Conservation (phyloP, 768 basidiomycete species). For the Asterophora parasitica region DNA sequence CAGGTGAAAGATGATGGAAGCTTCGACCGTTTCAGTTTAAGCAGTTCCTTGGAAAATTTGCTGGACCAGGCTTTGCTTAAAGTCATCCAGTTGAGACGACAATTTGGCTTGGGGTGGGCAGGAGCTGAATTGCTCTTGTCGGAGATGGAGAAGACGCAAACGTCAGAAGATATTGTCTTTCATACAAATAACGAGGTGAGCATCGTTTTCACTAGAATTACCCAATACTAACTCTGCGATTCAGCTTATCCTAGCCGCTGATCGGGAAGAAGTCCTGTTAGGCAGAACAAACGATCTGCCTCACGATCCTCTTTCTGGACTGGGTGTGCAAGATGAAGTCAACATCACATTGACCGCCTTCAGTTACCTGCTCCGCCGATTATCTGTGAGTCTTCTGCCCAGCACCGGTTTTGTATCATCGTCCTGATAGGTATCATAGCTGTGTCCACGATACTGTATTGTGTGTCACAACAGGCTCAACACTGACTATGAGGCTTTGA, state of each 20-base stretch:
- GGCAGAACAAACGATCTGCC: slow-evolving; percentile 43
- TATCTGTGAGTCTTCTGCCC: slow-evolving; percentile 39
- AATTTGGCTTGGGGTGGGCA: slow-evolving; percentile 61
- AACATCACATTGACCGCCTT: slow-evolving; percentile 64
- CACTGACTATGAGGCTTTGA: slow-evolving; percentile 52
- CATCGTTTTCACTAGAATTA: neutral
- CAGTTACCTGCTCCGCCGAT: slow-evolving; percentile 58
- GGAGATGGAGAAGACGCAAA: slow-evolving; percentile 42
- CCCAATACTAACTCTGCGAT: neutral
- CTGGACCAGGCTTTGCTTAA: slow-evolving; percentile 53
- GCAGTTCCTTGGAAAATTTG: slow-evolving; percentile 55
- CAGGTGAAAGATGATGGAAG: slow-evolving; percentile 31
- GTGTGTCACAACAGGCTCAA: slow-evolving; percentile 63
- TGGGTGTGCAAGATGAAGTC: slow-evolving; percentile 31
- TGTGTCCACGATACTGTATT: slow-evolving; percentile 67
- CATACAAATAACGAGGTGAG: slow-evolving; percentile 26
- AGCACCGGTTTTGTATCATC: slow-evolving; percentile 1
- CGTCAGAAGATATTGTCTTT: slow-evolving; percentile 34
- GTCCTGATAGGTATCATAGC: slow-evolving; percentile 26
- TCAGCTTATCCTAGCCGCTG: slow-evolving; percentile 36
- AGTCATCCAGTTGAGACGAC: slow-evolving; percentile 46
- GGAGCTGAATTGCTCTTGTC: slow-evolving; percentile 54
- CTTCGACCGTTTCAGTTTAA: slow-evolving; percentile 62
- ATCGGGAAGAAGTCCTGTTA: slow-evolving; percentile 38
- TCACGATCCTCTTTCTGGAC: slow-evolving; percentile 44